phyloP scores from a whole-genome alignment of 163 green algal species.

The Volvox carteri region DNA sequence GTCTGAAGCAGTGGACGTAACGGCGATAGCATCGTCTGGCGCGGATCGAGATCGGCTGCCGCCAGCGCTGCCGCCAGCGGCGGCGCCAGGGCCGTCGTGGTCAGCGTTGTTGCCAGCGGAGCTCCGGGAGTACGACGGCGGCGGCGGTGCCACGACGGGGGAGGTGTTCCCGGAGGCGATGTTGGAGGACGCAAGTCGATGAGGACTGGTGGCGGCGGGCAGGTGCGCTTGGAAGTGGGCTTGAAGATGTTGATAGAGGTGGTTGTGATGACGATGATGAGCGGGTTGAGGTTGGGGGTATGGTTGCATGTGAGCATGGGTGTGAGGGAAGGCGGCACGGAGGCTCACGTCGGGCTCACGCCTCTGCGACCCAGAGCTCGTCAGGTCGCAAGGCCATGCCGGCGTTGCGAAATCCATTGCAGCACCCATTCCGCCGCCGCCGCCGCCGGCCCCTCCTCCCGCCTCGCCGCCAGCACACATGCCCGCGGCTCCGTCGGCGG shows the following conservation, averaged over 20 bases:
- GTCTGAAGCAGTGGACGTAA: too few species aligned
- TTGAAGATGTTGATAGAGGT: background rate
- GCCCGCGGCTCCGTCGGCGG: background rate
- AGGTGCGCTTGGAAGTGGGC: background rate
- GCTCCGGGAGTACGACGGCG: too few species aligned
- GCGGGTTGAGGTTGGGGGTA: background rate
- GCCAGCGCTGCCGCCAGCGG: too few species aligned
- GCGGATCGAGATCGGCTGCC: too few species aligned
- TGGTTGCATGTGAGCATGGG: background rate
- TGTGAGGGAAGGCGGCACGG: background rate
- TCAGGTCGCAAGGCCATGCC: background rate
- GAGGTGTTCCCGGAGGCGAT: background rate
- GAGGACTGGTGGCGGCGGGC: background rate
- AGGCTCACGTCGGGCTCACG: background rate
- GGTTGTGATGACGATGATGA: background rate
- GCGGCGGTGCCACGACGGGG: background rate
- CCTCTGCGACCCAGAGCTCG: background rate
- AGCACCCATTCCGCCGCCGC: background rate
- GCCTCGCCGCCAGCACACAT: too few species aligned
- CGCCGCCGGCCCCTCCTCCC: background rate
- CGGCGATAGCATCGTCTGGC: too few species aligned
- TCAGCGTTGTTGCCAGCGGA: too few species aligned
- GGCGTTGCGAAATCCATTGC: background rate
- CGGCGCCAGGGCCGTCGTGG: too few species aligned
- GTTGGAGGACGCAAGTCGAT: constrained; percentile 1